phyloP scores from a whole-genome alignment of 345 rosid genomes.

The Syzygium grande region DNA sequence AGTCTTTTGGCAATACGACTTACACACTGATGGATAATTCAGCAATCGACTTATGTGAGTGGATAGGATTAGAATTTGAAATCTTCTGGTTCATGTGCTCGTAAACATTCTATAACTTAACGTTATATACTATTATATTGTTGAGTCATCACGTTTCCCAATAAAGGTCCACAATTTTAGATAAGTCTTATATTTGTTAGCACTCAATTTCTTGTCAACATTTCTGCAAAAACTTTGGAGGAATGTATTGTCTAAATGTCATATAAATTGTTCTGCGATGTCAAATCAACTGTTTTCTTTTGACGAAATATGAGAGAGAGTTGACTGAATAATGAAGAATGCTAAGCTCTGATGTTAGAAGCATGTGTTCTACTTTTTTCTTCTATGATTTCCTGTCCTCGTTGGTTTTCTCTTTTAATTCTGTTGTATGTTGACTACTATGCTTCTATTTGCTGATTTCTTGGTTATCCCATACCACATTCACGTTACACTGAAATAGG shows the following conservation, averaged over 20 bases:
- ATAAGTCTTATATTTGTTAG: neutral
- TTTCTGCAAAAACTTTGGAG: neutral
- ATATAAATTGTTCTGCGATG: neutral
- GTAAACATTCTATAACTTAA: neutral
- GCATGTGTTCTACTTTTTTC: neutral
- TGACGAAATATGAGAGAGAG: neutral
- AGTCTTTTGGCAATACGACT: neutral
- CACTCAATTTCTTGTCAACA: neutral
- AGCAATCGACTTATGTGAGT: neutral
- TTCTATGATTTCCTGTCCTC: neutral
- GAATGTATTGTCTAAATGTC: neutral
- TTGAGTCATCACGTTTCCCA: neutral
- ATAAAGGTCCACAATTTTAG: neutral
- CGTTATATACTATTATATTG: neutral
- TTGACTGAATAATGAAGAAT: neutral
- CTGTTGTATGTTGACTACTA: neutral
- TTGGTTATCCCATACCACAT: neutral
- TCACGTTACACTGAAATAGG: neutral
- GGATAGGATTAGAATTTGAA: neutral
- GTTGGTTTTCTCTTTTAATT: neutral
- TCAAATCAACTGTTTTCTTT: neutral
- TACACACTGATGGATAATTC: neutral
- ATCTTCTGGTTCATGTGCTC: neutral
- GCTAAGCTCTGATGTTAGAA: neutral
- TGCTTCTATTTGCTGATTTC: neutral